Percentiles rank a stretch among this genome's conserved stretches.
Conservation (phyloP, 768 basidiomycete species). For the Phaeolepiota aurea region DNA sequence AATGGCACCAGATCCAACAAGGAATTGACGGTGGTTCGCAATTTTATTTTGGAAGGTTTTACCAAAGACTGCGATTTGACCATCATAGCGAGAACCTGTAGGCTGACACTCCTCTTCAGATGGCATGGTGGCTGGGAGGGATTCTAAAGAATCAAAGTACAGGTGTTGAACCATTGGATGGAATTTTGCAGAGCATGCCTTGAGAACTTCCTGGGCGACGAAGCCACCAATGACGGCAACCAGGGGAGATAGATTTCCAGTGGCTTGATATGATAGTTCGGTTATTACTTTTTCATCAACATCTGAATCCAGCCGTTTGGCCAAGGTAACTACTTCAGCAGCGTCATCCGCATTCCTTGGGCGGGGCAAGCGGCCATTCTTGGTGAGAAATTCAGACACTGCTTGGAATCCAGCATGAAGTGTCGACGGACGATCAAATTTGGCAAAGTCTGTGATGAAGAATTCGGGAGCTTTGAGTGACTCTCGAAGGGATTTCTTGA, state of each 20-base stretch:
- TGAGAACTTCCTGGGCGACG: conserved; percentile 95
- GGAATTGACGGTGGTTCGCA: conserved; percentile 83
- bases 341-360: conserved; percentile 84
- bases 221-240: conserved; percentile 95
- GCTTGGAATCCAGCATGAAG: conserved; percentile 96
- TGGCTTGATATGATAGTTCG: conserved; percentile 86
- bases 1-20: conserved; percentile 98
- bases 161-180: conserved; percentile 92
- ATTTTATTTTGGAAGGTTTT: conserved; percentile 89
- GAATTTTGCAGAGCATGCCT: conserved; percentile 96
- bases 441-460: conserved; percentile 95
- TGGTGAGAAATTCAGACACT: conserved; percentile 65
- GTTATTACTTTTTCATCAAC: conserved; percentile 75
- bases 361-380: conserved; percentile 64
- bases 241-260: conserved; percentile 84
- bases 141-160: conserved; percentile 97
- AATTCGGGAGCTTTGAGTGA: conserved; percentile 75
- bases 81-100: conserved; percentile 79
- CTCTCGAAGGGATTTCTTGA: conserved; percentile 88
- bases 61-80: conserved; percentile 94
- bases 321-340: conserved; percentile 55
- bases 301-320: conserved; percentile 71
- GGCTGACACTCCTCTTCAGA: conserved; percentile 82
- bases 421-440: conserved; percentile 87
- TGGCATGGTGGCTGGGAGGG: conserved; percentile 69